A percentile compares a stretch with the other conserved stretches of the same genome.
phyloP scores from a whole-genome alignment of 2,329 filamentous ascomycete genomes.

The Sclerotiophoma versabilis region DNA sequence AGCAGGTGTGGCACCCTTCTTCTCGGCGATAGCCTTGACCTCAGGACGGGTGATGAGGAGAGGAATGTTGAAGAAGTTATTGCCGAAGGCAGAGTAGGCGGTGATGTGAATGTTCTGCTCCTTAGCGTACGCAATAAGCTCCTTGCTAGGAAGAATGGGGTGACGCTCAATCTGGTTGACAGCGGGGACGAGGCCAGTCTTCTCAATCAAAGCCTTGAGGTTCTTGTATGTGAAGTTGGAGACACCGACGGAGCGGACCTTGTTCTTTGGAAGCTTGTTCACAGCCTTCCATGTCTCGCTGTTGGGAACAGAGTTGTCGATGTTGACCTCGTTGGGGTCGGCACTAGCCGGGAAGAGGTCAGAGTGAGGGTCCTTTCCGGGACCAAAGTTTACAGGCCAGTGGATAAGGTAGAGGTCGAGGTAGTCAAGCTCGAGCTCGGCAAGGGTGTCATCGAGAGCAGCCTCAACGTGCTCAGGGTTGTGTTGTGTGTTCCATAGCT shows the following conservation, averaged over 20 bases:
- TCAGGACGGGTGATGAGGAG: slow-evolving; percentile 74
- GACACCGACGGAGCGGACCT: slow-evolving; percentile 40
- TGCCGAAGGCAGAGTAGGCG: slow-evolving; percentile 53
- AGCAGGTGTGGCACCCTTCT: slow-evolving; percentile 70
- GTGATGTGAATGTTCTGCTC: slow-evolving; percentile 45
- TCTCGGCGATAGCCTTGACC: slow-evolving; percentile 70
- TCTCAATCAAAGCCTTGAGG: slow-evolving; percentile 63
- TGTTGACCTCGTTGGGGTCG: slow-evolving; percentile 61
- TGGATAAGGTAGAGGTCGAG: slow-evolving; percentile 90
- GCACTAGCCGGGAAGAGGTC: slow-evolving; percentile 49
- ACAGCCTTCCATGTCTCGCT: slow-evolving; percentile 50
- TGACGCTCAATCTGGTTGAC: slow-evolving; percentile 44
- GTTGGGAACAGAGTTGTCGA: slow-evolving; percentile 39
- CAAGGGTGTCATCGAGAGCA: slow-evolving; percentile 74
- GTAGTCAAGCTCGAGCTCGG: slow-evolving; percentile 84
- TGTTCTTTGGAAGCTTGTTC: slow-evolving; percentile 49
- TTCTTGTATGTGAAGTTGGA: slow-evolving; percentile 44
- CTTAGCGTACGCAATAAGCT: slow-evolving; percentile 39
- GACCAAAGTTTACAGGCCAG: slow-evolving; percentile 82
- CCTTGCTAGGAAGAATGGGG: slow-evolving; percentile 38
- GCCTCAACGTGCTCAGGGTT: slow-evolving; percentile 71
- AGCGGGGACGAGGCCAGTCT: slow-evolving; percentile 42
- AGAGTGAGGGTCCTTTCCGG: slow-evolving; percentile 51
- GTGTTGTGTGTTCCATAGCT: slow-evolving; percentile 92
- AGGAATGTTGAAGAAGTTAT: slow-evolving; percentile 54